Percentiles rank a stretch among this genome's conserved stretches.
Conservation (phyloP, 2,329 filamentous ascomycete species). For the Tolypocladium nubicola region DNA sequence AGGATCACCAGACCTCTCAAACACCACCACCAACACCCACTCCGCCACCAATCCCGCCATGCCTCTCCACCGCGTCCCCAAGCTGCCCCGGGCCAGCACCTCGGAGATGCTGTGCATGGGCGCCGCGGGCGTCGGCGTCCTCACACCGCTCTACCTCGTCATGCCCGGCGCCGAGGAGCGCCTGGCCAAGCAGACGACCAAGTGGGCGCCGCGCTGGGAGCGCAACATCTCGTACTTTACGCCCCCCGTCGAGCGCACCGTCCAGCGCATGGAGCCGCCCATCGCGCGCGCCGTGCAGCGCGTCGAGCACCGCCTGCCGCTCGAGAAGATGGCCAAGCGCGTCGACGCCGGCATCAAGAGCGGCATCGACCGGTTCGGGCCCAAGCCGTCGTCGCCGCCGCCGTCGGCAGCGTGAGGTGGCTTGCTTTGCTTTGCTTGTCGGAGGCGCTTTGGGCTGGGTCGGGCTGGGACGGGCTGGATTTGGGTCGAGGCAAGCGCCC, state of each 20-base stretch:
- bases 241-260: constrained; percentile 32
- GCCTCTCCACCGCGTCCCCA: constrained; percentile 28
- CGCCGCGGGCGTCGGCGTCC: constrained; percentile 39
- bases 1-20: background rate
- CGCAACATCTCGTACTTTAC: constrained; percentile 44
- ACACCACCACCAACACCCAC: background rate
- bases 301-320: constrained; percentile 35
- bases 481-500: background rate
- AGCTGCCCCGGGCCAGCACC: constrained; percentile 36
- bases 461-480: background rate
- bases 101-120: constrained; percentile 43
- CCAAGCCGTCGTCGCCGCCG: constrained; percentile 9
- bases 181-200: constrained; percentile 40
- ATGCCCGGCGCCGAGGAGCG: constrained; percentile 45
- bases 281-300: constrained; percentile 32
- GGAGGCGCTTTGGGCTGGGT: background rate
- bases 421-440: background rate
- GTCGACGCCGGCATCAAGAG: constrained; percentile 36
- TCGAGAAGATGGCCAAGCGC: constrained; percentile 38
- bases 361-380: constrained; percentile 28
- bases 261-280: constrained; percentile 38
- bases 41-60: constrained; percentile 23
- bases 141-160: constrained; percentile 47
- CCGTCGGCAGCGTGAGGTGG: background rate
- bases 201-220: constrained; percentile 52